Percentiles rank a stretch among this genome's conserved stretches.
These are phyloP conservation scores for Colletotrichum phormii DNA, from an alignment of 2,329 filamentous ascomycete genomes.

Conservation along the genomic window DNA sequence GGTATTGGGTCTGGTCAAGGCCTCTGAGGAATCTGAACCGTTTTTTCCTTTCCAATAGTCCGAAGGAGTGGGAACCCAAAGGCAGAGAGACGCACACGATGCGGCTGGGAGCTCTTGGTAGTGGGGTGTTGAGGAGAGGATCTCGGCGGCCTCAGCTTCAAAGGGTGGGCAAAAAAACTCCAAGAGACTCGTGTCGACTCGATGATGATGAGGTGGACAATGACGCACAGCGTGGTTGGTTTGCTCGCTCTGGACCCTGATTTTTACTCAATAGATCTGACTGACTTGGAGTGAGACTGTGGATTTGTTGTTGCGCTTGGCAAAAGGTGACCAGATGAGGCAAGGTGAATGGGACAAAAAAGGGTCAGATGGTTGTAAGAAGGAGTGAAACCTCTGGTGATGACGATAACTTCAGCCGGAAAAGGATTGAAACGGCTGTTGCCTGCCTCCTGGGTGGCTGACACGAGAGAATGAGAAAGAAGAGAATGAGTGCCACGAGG, in stretches of 20 bases:
- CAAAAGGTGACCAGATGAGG: constrained; percentile 9
- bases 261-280: constrained; percentile 27
- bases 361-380: constrained; percentile 3
- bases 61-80: constrained; percentile 14
- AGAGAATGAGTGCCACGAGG: constrained; percentile 20
- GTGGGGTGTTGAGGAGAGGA: not conserved
- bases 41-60: constrained; percentile 1
- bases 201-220: constrained; percentile 3
- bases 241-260: constrained; percentile 8
- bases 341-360: not conserved
- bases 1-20: constrained; percentile 4
- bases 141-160: not conserved
- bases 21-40: constrained; percentile 7
- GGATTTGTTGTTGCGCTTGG: constrained; percentile 11
- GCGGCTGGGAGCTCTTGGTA: constrained; percentile 8
- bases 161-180: not conserved
- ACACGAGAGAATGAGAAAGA: constrained; percentile 5
- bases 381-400: constrained; percentile 19
- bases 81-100: not conserved
- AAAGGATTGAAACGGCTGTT: constrained; percentile 25
- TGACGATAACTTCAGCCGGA: constrained; percentile 27
- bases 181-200: constrained; percentile 9
- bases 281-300: not conserved
- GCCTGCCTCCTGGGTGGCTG: constrained; percentile 23
- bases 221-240: not conserved